Base-by-base conservation (phyloP, 768 basidiomycete genomes). In the Tricholoma terreum region DNA sequence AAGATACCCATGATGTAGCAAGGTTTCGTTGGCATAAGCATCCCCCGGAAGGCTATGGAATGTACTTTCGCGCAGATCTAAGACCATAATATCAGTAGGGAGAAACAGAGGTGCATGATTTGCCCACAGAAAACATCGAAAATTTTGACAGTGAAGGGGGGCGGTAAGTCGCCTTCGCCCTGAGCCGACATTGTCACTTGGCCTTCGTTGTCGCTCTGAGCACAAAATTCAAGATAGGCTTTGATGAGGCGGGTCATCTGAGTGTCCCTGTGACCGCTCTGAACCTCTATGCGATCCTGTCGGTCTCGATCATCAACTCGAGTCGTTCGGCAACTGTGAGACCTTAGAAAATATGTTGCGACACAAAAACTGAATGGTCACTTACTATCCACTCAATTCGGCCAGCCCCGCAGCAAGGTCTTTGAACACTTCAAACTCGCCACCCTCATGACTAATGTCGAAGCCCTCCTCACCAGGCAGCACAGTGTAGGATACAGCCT, bases 371-470 rank as follows among this genome's bases (percentile, higher is more conserved):
- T 36, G 35, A 36, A 36, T 7, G 9, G 3, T 40, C 38, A 17
- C 38, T 40, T 40, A 40, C 38, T n/a, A 40, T 40, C 38, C 46
- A 33, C n/a, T 49, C 31, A n/a, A 4, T 33, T 49, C 14, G 6
- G 31, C 48, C 6, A 59, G 34, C 11, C 50, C 58, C 31, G 46
- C 51, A 19, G 30, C 58, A 43, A 60, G 34, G 14, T 53, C 42
- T 36, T 57, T 50, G 22, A 57, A 57, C 14, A 60, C 59, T 40
- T 60, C 55, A 53, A 51, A 51, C 19, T 60, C 51, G 1, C 59
- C 59, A 46, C 56, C 59, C 31, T 60, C 50, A 46, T 60, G 59
- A 43, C 59, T 60, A 21, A 48, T 53, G 12, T 60, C 42, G 21
- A 54, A 27, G 27, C 59, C 59, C 24, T 60, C 59, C 9, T 60